Base-by-base conservation (phyloP, 164 flowering plant genomes). In the Dillenia suffruticosa region DNA sequence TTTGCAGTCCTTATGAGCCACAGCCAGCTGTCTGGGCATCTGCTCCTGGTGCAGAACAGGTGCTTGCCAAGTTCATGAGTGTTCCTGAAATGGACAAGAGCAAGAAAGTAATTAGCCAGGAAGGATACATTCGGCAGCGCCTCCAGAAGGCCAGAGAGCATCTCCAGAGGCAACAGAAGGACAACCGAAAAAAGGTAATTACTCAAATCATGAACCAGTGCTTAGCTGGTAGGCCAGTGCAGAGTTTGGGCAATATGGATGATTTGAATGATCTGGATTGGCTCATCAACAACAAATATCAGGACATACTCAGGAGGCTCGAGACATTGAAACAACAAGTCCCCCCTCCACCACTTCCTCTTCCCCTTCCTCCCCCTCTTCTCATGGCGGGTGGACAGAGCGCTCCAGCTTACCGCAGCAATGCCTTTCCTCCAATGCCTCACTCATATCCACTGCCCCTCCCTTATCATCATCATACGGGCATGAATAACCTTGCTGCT, bases 61-160 rank as follows among this genome's bases (percentile, higher is more conserved):
- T 84, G 19, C 15, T 85, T 8, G 44, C 74, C 0, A 53, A 65
- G 59, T 89, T 83, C 74, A 79, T 63, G 63, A 67, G 54, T 62
- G 62, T 85, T 83, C 85, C 93, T 0, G 85, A 81, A 70, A 73
- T 78, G 80, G 90, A 87, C 49, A 86, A 87, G 48, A 67, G 76
- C 76, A 85, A 85, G 81, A 89, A 89, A 57, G 85, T 83, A 87
- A 74, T 85, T 69, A 81, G 81, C 64, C 89, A 83, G 40, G 92
- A 85, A 59, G 74, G 68, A 9, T 85, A 79, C 67, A 68, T 89
- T 6, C 50, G 78, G 55, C 81, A 79, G 8, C 63, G 83, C 70
- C 70, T 85, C 4, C 10, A 59, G 1, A 87, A 82, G 55, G 70
- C 79, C 17, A 67, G 51, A 16, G 86, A 83, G 12, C 89, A 84